A percentile compares a stretch with the other conserved stretches of the same genome.
phyloP scores from a whole-genome alignment of 208 protist genomes.

The Strigomonas culicis region DNA sequence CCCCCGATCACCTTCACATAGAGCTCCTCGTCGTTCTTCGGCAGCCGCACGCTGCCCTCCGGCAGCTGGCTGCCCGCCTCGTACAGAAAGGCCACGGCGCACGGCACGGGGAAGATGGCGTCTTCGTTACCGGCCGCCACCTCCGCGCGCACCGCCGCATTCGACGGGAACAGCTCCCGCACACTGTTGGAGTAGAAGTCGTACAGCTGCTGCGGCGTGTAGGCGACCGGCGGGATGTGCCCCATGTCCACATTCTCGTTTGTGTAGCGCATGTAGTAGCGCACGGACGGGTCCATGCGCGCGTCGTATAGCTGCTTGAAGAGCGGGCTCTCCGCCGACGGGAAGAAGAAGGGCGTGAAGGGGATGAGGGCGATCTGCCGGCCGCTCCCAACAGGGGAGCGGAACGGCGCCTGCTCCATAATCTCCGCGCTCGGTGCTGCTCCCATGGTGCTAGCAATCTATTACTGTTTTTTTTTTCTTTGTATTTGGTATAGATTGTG shows the following conservation, averaged over 20 bases:
- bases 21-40: conserved; percentile 3
- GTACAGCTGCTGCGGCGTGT: conserved; percentile 35
- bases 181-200: conserved; percentile 16
- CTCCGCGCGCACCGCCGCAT: conserved; percentile 25
- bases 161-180: conserved; percentile 21
- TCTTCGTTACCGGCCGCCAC: conserved; percentile 19
- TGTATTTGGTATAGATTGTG: not conserved
- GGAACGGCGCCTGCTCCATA: conserved; percentile 37
- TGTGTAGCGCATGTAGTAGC: conserved; percentile 57
- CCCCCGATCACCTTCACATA: conserved; percentile 58
- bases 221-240: conserved; percentile 28
- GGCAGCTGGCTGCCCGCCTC: conserved; percentile 30
- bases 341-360: conserved; percentile 47
- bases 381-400: conserved; percentile 16
- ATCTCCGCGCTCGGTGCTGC: conserved; percentile 62
- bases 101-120: conserved; percentile 42
- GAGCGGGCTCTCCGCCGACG: conserved; percentile 38
- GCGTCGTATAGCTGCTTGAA: conserved; percentile 59
- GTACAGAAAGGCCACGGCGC: conserved; percentile 63
- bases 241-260: conserved; percentile 19
- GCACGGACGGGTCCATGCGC: conserved; percentile 53
- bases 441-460: conserved; percentile 35
- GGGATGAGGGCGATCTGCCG: conserved; percentile 55
- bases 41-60: conserved; percentile 46
- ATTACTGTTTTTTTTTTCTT: conserved; percentile 3